Base-by-base conservation (phyloP, 805 yeast genomes). In the Yamadazyma takamatsuzukensis region DNA sequence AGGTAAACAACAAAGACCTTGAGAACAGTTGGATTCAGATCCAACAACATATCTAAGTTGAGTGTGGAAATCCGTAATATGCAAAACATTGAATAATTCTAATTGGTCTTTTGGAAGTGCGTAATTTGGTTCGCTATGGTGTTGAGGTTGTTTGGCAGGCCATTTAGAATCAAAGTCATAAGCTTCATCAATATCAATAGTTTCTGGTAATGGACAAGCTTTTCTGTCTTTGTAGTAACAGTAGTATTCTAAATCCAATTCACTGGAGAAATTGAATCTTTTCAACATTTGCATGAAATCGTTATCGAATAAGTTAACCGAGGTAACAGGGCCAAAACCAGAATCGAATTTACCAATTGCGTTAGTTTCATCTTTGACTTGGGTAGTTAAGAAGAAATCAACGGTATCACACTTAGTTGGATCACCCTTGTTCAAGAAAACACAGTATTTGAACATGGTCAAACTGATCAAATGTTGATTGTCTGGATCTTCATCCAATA, bases 31-130 rank as follows among this genome's bases (percentile, higher is more conserved):
- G n/a, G 72, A 72, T 51, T 77, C 83, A 4, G 72, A 52, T 19
- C 80, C 82, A 9, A 73, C 56, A 15, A 62, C 52, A 51, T 72
- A 77, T 41, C 74, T 73, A 34, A 72, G 53, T 49, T 79, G 75
- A 29, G 78, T 54, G 53, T 81, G 87, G 54, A 80, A 75, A 49
- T 81, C 88, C 13, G 81, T 70, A 19, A 81, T 46, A 44, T 81
- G 89, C 39, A 81, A 59, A 4, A 78, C 86, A 38, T 78, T 74
- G 54, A 79, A 74, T 2, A 67, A 60, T 36, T 68, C 51, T 14
- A 50, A 39, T 24, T 44, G 43, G 15, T 9, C 18, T 15, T 22
- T 18, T 10, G 14, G 19, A 9, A 21, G 12, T 11, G 18, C 32
- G 45, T 60, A 63, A 8, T 27, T 40, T 10, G 70, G 69, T 35